phyloP scores from a whole-genome alignment of 139 green algal genomes.

The Diplosphaera chodatii region DNA sequence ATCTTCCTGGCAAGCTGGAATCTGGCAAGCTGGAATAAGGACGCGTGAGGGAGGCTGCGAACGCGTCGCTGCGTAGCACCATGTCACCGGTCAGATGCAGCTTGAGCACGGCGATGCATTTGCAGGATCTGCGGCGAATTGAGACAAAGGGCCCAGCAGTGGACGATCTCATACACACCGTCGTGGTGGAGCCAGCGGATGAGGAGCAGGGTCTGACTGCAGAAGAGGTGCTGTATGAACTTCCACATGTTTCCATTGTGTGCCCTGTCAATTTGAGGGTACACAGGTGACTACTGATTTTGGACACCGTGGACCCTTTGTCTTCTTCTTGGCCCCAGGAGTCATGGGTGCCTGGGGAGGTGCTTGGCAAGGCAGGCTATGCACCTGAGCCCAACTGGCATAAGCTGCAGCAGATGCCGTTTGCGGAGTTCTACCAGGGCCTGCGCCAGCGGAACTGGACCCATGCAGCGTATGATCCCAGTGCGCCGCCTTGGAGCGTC shows the following conservation, averaged over 20 bases:
- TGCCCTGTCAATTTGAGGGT: no score
- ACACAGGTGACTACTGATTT: no score
- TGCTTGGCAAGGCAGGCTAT: conserved; percentile 9
- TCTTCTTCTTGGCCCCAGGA: no score
- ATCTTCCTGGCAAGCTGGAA: no score
- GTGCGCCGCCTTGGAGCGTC: conserved; percentile 42
- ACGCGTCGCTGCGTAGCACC: no score
- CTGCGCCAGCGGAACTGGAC: conserved; percentile 79
- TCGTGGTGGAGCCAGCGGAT: conserved; percentile 14
- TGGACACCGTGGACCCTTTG: no score
- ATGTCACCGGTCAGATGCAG: no score
- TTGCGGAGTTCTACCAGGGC: conserved; percentile 54
- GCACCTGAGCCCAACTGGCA: conserved; percentile 57
- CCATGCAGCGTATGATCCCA: conserved; percentile 29
- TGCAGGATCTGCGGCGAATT: conserved; percentile 39
- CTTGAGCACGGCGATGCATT: no score
- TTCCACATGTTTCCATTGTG: no score
- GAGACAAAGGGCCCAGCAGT: conserved; percentile 40
- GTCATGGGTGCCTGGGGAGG: not conserved
- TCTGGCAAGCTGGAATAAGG: no score
- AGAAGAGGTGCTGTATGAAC: not conserved
- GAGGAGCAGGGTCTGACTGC: not conserved
- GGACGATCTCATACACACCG: conserved; percentile 26
- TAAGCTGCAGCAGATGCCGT: conserved; percentile 44
- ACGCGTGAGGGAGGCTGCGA: no score